Conservation (phyloP, 139 green algal species). For the Tetradesmus obliquus region DNA sequence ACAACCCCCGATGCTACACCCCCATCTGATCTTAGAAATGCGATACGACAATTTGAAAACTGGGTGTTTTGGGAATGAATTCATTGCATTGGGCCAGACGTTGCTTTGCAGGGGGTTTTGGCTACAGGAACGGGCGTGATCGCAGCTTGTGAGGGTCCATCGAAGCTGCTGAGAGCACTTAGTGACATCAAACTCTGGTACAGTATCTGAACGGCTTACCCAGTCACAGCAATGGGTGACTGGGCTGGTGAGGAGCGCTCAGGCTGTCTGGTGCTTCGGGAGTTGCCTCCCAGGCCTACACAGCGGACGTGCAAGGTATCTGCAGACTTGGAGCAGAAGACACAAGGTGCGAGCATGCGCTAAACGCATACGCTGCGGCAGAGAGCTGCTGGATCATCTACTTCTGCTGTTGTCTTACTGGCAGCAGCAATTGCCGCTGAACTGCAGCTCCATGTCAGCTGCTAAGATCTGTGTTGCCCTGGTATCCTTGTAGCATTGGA, state of each 20-base stretch:
- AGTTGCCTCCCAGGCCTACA: slow-evolving; percentile 22
- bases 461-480: not conserved
- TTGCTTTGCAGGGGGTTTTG: too few relatives aligned
- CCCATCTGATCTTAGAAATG: too few relatives aligned
- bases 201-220: not conserved
- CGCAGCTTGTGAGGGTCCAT: too few relatives aligned
- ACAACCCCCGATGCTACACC: too few relatives aligned
- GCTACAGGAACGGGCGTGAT: too few relatives aligned
- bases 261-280: slow-evolving; percentile 10
- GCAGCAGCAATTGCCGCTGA: not conserved
- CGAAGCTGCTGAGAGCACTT: too few relatives aligned
- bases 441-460: not conserved
- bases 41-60: too few relatives aligned
- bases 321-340: not conserved
- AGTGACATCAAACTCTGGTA: too few relatives aligned
- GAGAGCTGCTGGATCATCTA: not conserved
- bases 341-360: not conserved
- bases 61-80: too few relatives aligned
- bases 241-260: not conserved
- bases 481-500: not conserved
- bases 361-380: not conserved
- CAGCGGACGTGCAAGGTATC: slow-evolving; percentile 29
- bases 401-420: not conserved
- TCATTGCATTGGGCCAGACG: too few relatives aligned
- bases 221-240: not conserved